Base-by-base conservation (phyloP, 768 basidiomycete species). In the Guyanaporus albipodus region DNA sequence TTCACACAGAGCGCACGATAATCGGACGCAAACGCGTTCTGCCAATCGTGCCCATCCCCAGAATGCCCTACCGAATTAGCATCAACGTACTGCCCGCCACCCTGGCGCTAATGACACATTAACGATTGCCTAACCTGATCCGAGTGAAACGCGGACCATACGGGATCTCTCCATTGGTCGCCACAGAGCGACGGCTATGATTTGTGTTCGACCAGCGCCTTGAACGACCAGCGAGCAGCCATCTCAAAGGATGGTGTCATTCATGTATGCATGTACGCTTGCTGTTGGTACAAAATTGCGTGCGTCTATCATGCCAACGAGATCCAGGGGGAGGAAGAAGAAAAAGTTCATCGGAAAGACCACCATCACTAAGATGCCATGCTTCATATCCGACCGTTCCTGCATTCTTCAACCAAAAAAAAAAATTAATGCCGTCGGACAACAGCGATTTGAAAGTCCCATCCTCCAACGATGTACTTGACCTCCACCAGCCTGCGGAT, bases 371-470 rank as follows among this genome's bases (percentile, higher is more conserved):
- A 26, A 10, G 27, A 42, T 29, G 17, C n/a, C 10, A 24, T 12
- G 32, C 23, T 43, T 34, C 23, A 24, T 21, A n/a, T 22, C 42
- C 14, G 34, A 27, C 33, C 8, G 24, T n/a, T 32, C 33, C 33
- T 40, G 38, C 6, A 9, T n/a, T 11, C 12, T 4, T 2, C 28
- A 7, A 29, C 10, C 4, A 23, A 24, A 19, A 32, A 22, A 34
- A 27, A 43, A 11, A 14, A 22, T 63, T 49, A 85, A 60, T 87
- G 84, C 48, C 88, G 73, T 49, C 87, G 75, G 31, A 92, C 88
- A 24, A 87, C 80, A 12, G 91, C 91, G 44, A 94, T 73, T 71
- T 91, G 85, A 49, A 93, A 78, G 64, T 92, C 91, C 87, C 90
- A 91, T 38, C 90, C 87, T 21, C 87, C 85, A 14, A 82, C 72